A percentile compares a stretch with the other conserved stretches of the same genome.
Evolutionary conservation across 441 rosid genomes (phyloP).

Genomic region (Sinapis alba): DNA sequence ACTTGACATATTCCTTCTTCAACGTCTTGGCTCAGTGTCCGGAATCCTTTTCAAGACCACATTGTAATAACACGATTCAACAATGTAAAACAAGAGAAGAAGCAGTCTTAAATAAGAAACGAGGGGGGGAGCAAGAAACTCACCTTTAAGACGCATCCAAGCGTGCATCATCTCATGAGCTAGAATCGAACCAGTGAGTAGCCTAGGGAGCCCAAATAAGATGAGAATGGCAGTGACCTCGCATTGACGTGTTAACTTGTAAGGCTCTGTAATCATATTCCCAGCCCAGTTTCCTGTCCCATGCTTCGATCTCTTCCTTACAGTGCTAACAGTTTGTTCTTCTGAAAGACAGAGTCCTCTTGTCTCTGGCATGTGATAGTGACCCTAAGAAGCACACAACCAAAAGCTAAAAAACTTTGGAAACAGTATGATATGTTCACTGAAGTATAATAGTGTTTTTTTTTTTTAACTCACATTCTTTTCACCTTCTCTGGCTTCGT

Average conservation of each 20-base stretch:
- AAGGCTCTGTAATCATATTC: slow-evolving; percentile 64
- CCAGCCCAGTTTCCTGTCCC: slow-evolving; percentile 53
- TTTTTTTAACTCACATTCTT: slow-evolving; percentile 54
- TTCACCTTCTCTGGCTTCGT: slow-evolving; percentile 83
- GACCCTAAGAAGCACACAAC: slow-evolving; percentile 51
- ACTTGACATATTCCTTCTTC: slow-evolving; percentile 93
- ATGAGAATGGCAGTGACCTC: slow-evolving; percentile 83
- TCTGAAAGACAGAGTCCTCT: slow-evolving; percentile 85
- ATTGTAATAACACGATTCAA: slow-evolving; percentile 15
- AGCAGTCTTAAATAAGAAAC: background rate
- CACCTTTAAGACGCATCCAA: slow-evolving; percentile 77
- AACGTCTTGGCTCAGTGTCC: slow-evolving; percentile 71
- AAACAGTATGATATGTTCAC: too few relatives aligned
- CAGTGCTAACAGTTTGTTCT: slow-evolving; percentile 73
- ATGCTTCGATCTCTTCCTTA: slow-evolving; percentile 57
- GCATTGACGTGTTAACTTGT: slow-evolving; percentile 61
- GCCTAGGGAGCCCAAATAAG: slow-evolving; percentile 77
- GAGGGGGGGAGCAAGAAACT: background rate
- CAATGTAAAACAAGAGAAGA: slow-evolving; percentile 5
- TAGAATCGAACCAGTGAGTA: slow-evolving; percentile 74
- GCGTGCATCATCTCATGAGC: slow-evolving; percentile 93
- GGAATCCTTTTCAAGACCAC: slow-evolving; percentile 52
- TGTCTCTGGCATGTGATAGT: slow-evolving; percentile 88
- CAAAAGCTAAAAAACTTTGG: slow-evolving; percentile 19
- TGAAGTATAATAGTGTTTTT: background rate